Percentiles rank a stretch among this genome's conserved stretches.
phyloP scores from a whole-genome alignment of 768 basidiomycete species.

The Hydnum rufescens region DNA sequence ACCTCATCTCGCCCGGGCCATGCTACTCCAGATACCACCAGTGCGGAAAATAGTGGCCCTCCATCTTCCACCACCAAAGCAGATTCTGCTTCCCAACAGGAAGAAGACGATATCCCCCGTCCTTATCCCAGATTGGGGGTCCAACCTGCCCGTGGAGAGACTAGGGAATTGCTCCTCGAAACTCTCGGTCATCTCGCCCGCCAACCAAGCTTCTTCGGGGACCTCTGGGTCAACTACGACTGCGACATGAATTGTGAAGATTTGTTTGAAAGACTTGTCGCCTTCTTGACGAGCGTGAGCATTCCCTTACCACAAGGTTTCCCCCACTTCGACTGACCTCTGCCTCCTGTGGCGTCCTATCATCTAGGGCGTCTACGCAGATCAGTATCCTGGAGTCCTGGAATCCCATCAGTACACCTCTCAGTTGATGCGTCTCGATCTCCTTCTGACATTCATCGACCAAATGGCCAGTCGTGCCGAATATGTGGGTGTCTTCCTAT shows the following conservation, averaged over 20 bases:
- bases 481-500: constrained; percentile 19
- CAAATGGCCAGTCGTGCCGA: constrained; percentile 60
- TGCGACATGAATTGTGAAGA: constrained; percentile 96
- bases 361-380: too few relatives aligned
- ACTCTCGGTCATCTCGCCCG: constrained; percentile 63
- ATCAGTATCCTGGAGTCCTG: constrained; percentile 33
- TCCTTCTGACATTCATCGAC: constrained; percentile 69
- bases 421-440: constrained; percentile 75
- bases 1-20: background rate
- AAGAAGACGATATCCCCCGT: constrained; percentile 9
- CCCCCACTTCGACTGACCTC: background rate
- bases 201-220: constrained; percentile 83
- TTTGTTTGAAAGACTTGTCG: constrained; percentile 72
- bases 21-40: background rate
- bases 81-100: background rate
- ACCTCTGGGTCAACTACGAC: constrained; percentile 91
- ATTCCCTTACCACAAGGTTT: background rate
- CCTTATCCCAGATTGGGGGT: constrained; percentile 28
- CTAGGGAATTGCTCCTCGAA: constrained; percentile 77
- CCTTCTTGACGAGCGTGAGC: constrained; percentile 69
- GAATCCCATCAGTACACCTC: constrained; percentile 54
- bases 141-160: constrained; percentile 68
- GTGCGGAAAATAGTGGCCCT: background rate
- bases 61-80: background rate
- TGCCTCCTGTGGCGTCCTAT: too few relatives aligned